These are phyloP conservation scores for Lachancea sp. DNA, from an alignment of 805 yeast species.

Conservation along the genomic window DNA sequence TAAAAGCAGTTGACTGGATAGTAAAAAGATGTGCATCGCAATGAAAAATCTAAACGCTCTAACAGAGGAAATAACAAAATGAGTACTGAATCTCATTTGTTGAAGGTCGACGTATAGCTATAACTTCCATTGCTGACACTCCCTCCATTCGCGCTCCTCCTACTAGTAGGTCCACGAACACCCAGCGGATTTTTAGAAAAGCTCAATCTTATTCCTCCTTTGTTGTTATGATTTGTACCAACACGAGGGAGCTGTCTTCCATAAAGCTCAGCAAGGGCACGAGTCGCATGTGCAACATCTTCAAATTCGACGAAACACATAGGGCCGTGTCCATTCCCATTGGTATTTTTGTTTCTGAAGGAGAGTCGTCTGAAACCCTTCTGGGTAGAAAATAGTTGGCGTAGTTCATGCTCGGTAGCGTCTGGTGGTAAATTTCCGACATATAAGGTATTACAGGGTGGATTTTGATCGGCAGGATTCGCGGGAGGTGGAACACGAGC, in stretches of 20 bases:
- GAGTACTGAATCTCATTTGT: not conserved
- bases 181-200: conserved; percentile 96
- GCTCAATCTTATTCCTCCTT: conserved; percentile 91
- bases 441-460: conserved; percentile 94
- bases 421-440: conserved; percentile 97
- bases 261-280: conserved; percentile 88
- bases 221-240: conserved; percentile 46
- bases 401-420: conserved; percentile 87
- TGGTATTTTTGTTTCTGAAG: conserved; percentile 66
- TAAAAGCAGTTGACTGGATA: no score
- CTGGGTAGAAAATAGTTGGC: conserved; percentile 80
- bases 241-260: conserved; percentile 87
- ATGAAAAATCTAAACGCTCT: not conserved
- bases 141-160: conserved; percentile 33
- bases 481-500: conserved; percentile 88
- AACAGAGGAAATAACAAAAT: not conserved
- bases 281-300: conserved; percentile 87
- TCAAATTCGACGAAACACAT: conserved; percentile 99
- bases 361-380: conserved; percentile 89
- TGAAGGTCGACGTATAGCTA: conserved; percentile 17
- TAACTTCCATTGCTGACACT: conserved; percentile 13
- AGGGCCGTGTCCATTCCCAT: conserved; percentile 75
- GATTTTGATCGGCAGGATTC: conserved; percentile 98
- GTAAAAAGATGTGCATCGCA: no score
- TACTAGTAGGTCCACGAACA: conserved; percentile 67